These are phyloP conservation scores for Fomitopsis betulina DNA, from an alignment of 1,284 basidiomycete genomes.

Conservation along the genomic window DNA sequence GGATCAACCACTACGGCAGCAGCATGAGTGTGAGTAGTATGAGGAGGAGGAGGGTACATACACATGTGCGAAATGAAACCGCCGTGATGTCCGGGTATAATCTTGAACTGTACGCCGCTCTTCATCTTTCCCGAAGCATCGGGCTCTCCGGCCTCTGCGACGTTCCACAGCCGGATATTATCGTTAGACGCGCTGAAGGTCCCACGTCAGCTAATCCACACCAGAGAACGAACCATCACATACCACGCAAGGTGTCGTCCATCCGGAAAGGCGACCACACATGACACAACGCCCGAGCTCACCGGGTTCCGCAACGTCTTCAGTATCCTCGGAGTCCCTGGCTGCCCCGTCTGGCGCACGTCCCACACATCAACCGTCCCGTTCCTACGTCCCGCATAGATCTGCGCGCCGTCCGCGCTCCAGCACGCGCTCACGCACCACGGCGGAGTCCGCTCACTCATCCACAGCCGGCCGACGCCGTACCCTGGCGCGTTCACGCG, in stretches of 20 bases:
- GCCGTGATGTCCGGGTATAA: conserved; percentile 95
- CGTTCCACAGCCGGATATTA: conserved; percentile 94
- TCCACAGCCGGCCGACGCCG: conserved; percentile 81
- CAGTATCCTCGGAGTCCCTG: conserved; percentile 65
- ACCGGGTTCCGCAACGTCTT: conserved; percentile 83
- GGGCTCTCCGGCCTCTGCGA: conserved; percentile 66
- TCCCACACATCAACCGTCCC: conserved; percentile 95
- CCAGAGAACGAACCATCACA: conserved; percentile 21
- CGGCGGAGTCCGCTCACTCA: conserved; percentile 88
- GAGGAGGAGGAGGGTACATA: conserved; percentile 26
- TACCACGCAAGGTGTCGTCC: conserved; percentile 87
- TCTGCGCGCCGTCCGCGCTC: conserved; percentile 83
- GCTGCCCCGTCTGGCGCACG: conserved; percentile 62
- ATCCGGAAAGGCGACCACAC: conserved; percentile 88
- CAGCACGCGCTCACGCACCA: conserved; percentile 90
- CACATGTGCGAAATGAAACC: conserved; percentile 89
- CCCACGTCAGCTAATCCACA: neutral
- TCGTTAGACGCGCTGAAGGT: conserved; percentile 79
- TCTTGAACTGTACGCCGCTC: conserved; percentile 84
- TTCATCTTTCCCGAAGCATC: conserved; percentile 55
- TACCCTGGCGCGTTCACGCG: conserved; percentile 58
- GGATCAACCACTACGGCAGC: conserved; percentile 79
- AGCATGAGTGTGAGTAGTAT: conserved; percentile 5
- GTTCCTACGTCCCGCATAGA: conserved; percentile 91
- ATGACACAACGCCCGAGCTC: conserved; percentile 90